Percentiles rank a stretch among this genome's conserved stretches.
These are phyloP conservation scores for Akanthomyces uredinophilus DNA, from an alignment of 2,329 filamentous ascomycete species.

Conservation along the genomic window DNA sequence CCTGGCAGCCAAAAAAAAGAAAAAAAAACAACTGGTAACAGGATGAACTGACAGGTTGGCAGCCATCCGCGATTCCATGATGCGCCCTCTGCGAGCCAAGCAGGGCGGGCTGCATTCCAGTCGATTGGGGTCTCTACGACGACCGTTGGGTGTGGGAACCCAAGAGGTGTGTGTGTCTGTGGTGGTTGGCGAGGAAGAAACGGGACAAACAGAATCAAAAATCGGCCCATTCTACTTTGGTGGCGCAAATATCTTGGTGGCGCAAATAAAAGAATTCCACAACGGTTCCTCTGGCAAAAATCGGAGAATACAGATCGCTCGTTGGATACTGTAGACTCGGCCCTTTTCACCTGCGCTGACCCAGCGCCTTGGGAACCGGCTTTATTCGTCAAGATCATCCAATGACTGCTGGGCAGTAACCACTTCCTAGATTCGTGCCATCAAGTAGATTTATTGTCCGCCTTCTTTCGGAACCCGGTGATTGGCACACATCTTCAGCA, in stretches of 20 bases:
- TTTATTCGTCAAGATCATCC: too few relatives aligned
- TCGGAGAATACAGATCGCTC: too few relatives aligned
- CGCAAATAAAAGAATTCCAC: neutral
- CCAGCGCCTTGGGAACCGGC: too few relatives aligned
- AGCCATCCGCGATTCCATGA: neutral
- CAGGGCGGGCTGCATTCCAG: conserved; percentile 10
- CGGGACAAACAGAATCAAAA: neutral
- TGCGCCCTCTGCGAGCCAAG: neutral
- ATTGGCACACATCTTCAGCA: too few relatives aligned
- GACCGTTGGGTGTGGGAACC: neutral
- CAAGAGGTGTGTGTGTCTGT: neutral
- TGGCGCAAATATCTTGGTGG: neutral
- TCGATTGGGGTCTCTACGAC: conserved; percentile 6
- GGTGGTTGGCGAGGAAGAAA: neutral
- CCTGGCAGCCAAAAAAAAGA: too few relatives aligned
- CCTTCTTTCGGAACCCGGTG: too few relatives aligned
- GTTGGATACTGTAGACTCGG: neutral
- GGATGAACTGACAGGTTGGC: neutral
- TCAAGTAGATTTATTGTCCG: too few relatives aligned
- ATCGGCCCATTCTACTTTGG: neutral
- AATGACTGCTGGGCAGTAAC: too few relatives aligned
- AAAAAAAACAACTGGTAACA: neutral
- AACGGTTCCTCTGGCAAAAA: neutral
- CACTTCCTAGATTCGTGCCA: too few relatives aligned
- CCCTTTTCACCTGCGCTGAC: too few relatives aligned